Base-by-base conservation (phyloP, 176 grass and related monocot genomes). In the Phoenix roebelenii region DNA sequence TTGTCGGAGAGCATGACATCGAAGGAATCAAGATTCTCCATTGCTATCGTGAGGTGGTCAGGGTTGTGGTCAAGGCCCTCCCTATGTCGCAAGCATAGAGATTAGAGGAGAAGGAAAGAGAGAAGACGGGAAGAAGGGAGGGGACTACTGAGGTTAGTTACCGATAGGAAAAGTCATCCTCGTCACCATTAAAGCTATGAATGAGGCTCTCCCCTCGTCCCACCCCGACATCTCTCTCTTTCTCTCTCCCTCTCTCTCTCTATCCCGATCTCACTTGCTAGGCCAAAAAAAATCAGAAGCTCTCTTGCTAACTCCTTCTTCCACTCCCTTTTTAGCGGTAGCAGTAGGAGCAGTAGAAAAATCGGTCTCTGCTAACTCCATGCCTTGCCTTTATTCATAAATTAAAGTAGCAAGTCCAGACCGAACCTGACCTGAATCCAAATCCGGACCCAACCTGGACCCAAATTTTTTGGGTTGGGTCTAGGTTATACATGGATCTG, bases 151-250 rank as follows among this genome's bases (percentile, higher is more conserved):
- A 32, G 2, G 50, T 28, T 28, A 28, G 26, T 29, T 61, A 88
- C 92, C 92, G 83, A 67, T 97, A 97, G 77, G 92, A 83, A 53
- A 97, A 91, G 58, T 97, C 92, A 52, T 87, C 92, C 28, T 77
- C 76, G 44, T 80, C 72, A 50, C 87, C 70, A 25, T 80, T 70
- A 81, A 97, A 91, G 15, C 87, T 81, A 97, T 82, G 63, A 97
- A 97, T 76, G n/a, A n/a, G n/a, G n/a, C n/a, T 97, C 92, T 72
- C 22, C 92, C 87, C 80, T 97, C 92, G 61, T 97, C 92, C 92
- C 92, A 97, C 4, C 87, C 92, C 44, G 92, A 97, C 92, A 97
- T 97, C 59, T 57, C 22, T 26, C 12, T 54, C 51, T 18, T 23
- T n/a, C n/a, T n/a, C n/a, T n/a, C n/a, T n/a, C n/a, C n/a, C n/a